A percentile compares a stretch with the other conserved stretches of the same genome.
Conservation (phyloP, 2,329 filamentous ascomycete genomes). For the Hypoxylon rubiginosum region DNA sequence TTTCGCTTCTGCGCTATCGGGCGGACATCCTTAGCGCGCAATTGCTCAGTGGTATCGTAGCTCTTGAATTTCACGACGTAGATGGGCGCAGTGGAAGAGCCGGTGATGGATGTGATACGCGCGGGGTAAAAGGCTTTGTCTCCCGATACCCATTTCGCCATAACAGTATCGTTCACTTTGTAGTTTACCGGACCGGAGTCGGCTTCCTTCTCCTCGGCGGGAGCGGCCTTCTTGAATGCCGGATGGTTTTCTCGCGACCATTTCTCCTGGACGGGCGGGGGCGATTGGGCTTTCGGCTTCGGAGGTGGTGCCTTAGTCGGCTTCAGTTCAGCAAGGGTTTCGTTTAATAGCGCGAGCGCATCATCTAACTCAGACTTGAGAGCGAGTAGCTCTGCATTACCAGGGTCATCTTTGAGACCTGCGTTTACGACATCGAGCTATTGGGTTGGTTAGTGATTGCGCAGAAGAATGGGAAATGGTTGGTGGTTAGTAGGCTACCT, state of each 20-base stretch:
- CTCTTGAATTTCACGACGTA: constrained; percentile 97
- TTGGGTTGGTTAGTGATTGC: constrained; percentile 19
- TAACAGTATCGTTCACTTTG: constrained; percentile 88
- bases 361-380: constrained; percentile 86
- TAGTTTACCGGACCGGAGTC: constrained; percentile 71
- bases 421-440: constrained; percentile 83
- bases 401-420: constrained; percentile 83
- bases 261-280: constrained; percentile 74
- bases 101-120: constrained; percentile 92
- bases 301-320: constrained; percentile 65
- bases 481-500: constrained; percentile 58
- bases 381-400: constrained; percentile 81
- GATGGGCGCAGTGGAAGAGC: constrained; percentile 89
- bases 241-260: constrained; percentile 87
- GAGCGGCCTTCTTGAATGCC: constrained; percentile 73
- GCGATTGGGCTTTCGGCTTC: constrained; percentile 58
- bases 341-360: constrained; percentile 83
- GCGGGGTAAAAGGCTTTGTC: constrained; percentile 94
- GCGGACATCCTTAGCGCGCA: constrained; percentile 85
- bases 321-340: constrained; percentile 84
- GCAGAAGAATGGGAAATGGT: not conserved
- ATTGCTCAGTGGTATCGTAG: constrained; percentile 86
- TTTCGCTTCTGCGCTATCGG: constrained; percentile 87
- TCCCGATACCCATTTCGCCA: constrained; percentile 91
- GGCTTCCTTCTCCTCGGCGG: constrained; percentile 65